Evolutionary conservation across 2,329 filamentous ascomycete genomes (phyloP), one percentile per base, ranked within the genome.

Genomic region (Talaromyces amestolkiae): DNA sequence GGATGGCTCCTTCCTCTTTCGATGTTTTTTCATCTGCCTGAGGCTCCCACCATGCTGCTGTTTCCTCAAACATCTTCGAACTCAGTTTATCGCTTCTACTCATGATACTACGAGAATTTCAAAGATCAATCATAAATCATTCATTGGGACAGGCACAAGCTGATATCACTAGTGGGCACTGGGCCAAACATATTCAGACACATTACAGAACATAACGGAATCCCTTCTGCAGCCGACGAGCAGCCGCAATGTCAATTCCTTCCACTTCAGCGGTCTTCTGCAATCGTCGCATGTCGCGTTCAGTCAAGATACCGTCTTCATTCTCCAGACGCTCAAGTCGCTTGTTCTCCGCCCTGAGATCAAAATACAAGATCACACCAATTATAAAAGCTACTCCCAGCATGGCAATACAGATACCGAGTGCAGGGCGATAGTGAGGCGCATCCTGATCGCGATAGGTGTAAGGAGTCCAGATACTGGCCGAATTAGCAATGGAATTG

Each of bases 401-500:
- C 47, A 81, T 70, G 0, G 70, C 79, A 65, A 82, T 80, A 64
- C 75, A 77, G 7, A 81, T 75, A 0, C 75, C 80, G 71, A 83
- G 72, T 0, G 80, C 81, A 0, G 77, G 75, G 1, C 70, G 70
- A 68, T 80, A 83, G 67, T 78, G 72, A 1, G 80, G 80, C 2
- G 63, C 51, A 43, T 82, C 79, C 13, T 70, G 67, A 3, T 72
- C 67, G 15, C 77, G 73, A 68, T 84, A 84, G 8, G 82, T 84
- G 64, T 79, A 85, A 0, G 81, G 79, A 0, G 81, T 83, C 79
- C 82, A 86, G 69, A 86, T 85, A 65, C 77, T 80, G 41, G 81
- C 82, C 1, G 78, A 80, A 71, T 86, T 86, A 37, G 82, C 83
- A 27, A 86, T 72, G 1, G 81, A 80, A 69, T 86, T 86, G 74